Percentiles rank a stretch among this genome's conserved stretches.
Evolutionary conservation across 179 eudicot genomes (phyloP).

Genomic region (Silene vulgaris): DNA sequence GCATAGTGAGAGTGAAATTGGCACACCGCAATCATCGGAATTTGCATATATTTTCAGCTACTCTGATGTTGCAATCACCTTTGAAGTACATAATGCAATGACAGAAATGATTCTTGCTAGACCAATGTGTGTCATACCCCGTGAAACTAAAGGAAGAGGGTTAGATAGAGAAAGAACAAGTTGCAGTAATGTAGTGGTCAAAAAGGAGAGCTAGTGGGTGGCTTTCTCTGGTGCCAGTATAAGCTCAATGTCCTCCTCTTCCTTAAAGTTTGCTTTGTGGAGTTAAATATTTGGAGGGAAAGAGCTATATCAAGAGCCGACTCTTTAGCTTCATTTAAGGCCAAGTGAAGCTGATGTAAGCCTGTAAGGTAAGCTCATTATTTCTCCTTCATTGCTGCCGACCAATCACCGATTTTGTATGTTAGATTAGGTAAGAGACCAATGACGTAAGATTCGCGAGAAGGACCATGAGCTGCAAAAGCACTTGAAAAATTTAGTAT

Average conservation of each 20-base stretch:
- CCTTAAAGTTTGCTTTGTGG: constrained; percentile 19
- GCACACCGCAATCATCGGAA: neutral
- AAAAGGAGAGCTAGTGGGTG: constrained; percentile 23
- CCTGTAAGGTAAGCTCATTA: constrained; percentile 22
- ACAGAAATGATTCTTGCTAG: neutral
- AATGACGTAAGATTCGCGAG: constrained; percentile 8
- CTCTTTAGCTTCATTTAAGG: constrained; percentile 28
- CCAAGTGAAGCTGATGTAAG: constrained; percentile 24
- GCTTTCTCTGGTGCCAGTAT: constrained; percentile 29
- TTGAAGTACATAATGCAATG: neutral
- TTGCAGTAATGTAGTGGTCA: constrained; percentile 25
- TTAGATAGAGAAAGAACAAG: constrained; percentile 22
- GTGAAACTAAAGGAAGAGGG: constrained; percentile 12
- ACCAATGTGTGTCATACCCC: neutral
- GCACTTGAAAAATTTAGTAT: constrained; percentile 18
- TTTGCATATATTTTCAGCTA: neutral
- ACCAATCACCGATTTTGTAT: constrained; percentile 22
- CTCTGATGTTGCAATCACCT: neutral
- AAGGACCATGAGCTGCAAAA: constrained; percentile 15
- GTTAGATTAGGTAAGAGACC: constrained; percentile 11
- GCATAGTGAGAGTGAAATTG: neutral
- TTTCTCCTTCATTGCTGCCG: neutral
- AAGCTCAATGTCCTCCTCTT: constrained; percentile 33
- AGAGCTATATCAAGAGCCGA: constrained; percentile 20
- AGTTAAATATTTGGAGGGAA: constrained; percentile 12